Evolutionary conservation across 768 basidiomycete genomes (phyloP).

Genomic region (Infundibulicybe gibba): DNA sequence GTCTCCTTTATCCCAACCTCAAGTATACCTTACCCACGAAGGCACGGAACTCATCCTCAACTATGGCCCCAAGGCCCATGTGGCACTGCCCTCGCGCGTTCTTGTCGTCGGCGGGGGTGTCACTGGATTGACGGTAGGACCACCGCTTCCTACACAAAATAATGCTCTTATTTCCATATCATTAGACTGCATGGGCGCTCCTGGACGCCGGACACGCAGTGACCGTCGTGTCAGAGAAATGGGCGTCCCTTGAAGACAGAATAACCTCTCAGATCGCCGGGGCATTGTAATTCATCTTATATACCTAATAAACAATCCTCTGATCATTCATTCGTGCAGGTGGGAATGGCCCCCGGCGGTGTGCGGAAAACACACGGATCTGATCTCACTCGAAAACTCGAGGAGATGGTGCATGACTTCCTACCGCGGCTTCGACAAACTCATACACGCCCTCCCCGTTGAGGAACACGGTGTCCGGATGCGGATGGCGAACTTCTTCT

Average conservation of each 20-base stretch:
- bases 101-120: constrained; percentile 7
- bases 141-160: neutral
- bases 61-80: too few relatives aligned
- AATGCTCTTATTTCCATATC: neutral
- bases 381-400: constrained; percentile 26
- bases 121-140: constrained; percentile 4
- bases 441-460: constrained; percentile 13
- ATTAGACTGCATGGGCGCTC: constrained; percentile 23
- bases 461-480: constrained; percentile 28
- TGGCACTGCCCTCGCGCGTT: neutral
- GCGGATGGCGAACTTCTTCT: constrained; percentile 31
- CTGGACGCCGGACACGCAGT: constrained; percentile 32
- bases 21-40: too few relatives aligned
- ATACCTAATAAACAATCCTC: constrained; percentile 1
- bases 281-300: constrained; percentile 16
- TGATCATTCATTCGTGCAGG: constrained; percentile 6
- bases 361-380: constrained; percentile 32
- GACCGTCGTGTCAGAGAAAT: constrained; percentile 24
- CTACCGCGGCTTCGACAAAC: constrained; percentile 26
- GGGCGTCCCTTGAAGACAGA: constrained; percentile 12
- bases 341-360: constrained; percentile 38
- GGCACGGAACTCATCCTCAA: too few relatives aligned
- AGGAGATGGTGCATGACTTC: constrained; percentile 31
- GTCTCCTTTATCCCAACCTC: too few relatives aligned
- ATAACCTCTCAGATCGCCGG: constrained; percentile 22